Conservation (phyloP, 2,329 filamentous ascomycete genomes). For the Fusarium anguioides region DNA sequence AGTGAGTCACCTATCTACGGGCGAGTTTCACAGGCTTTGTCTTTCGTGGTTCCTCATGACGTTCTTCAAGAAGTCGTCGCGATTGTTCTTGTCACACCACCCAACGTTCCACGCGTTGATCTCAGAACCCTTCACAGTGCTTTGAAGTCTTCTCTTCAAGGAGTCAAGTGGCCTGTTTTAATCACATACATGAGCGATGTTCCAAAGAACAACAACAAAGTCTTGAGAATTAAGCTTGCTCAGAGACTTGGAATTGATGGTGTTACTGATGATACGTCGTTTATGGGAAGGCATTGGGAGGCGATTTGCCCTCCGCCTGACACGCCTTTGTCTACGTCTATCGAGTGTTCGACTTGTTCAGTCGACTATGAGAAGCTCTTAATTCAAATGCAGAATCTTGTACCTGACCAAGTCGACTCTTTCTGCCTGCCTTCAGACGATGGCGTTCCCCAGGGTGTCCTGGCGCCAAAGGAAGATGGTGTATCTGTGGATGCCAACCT, state of each 20-base stretch:
- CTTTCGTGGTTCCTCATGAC: background rate
- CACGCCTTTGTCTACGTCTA: background rate
- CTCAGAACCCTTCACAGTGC: background rate
- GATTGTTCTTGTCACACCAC: background rate
- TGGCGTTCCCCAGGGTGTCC: background rate
- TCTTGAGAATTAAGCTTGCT: background rate
- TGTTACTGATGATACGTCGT: background rate
- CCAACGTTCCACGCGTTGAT: background rate
- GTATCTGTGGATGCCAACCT: rapidly evolving
- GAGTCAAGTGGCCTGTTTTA: conserved; percentile 5
- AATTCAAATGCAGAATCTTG: rapidly evolving
- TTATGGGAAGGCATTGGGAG: conserved; percentile 3
- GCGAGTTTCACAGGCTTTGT: background rate
- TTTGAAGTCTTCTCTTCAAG: conserved; percentile 5
- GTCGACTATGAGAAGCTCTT: background rate
- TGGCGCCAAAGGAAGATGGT: background rate
- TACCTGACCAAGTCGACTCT: background rate
- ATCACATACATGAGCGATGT: conserved; percentile 6
- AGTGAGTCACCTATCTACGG: background rate
- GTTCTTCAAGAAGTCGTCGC: conserved; percentile 6
- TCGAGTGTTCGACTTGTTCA: background rate
- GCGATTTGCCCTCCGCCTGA: background rate
- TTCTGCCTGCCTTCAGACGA: background rate
- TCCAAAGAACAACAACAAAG: conserved; percentile 20
- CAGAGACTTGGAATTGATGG: background rate